These are phyloP conservation scores for Penicillium cosmopolitanum DNA, from an alignment of 495 filamentous ascomycete genomes.

Conservation along the genomic window DNA sequence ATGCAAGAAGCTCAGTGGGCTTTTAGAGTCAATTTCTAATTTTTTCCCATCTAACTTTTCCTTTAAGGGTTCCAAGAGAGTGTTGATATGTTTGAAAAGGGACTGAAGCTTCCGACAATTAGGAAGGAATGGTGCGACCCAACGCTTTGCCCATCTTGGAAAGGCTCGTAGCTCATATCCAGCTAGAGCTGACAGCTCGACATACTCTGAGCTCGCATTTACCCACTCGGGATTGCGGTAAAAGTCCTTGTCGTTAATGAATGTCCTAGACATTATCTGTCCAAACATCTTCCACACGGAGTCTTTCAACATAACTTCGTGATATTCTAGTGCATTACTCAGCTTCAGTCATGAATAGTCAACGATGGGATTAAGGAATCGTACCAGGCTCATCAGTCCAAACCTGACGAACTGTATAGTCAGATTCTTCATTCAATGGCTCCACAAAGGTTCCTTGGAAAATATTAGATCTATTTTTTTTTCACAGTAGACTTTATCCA, in stretches of 20 bases:
- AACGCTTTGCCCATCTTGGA: neutral
- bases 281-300: neutral
- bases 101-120: neutral
- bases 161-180: neutral
- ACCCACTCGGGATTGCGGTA: slow-evolving; percentile 1
- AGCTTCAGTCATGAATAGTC: neutral
- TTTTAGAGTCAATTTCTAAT: neutral
- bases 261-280: neutral
- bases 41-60: neutral
- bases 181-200: neutral
- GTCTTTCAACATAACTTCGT: slow-evolving; percentile 3
- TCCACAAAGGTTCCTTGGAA: neutral
- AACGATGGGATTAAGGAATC: neutral
- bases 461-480: neutral
- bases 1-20: neutral
- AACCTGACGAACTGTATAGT: neutral
- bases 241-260: neutral
- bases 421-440: neutral
- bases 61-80: neutral
- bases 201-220: neutral
- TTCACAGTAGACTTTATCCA: neutral
- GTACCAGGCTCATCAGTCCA: neutral
- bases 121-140: no score
- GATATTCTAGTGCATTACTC: neutral
- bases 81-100: neutral